Evolutionary conservation across 2,329 filamentous ascomycete genomes (phyloP), one percentile per base, ranked within the genome.

Genomic region (Exophiala xenobiotica): DNA sequence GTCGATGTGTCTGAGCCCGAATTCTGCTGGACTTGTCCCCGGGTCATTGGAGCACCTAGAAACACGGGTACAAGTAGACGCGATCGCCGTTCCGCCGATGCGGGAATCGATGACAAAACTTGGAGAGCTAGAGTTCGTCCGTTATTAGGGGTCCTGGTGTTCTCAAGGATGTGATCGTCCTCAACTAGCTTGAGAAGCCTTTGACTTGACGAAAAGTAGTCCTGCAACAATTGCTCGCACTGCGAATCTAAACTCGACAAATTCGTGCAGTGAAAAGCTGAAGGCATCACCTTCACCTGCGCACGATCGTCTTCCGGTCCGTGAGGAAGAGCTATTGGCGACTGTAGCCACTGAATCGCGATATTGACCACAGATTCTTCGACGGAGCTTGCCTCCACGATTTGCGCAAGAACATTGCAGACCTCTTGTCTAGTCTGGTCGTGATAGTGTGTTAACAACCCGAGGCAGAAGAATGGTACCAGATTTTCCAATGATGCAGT

Each of bases 361-460:
- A 92, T 74, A 2, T 81, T 77, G 1, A 85, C 82, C 29, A 96
- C 78, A 14, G 79, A 74, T 24, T 86, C 83, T 65, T 96, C 90
- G 18, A 88, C 90, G 31, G 74, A 70, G 58, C 86, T 85, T 18
- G 78, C 79, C 59, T 88, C 79, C 16, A 84, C 80, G 47, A 99
- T 83, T 45, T 85, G 78, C 63, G 89, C 87, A 63, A 99, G 72
- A 0, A 88, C 83, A 48, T 83, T 80, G 44, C 86, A 82, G 0
- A 88, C 81, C 62, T 95, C 89, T 54, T 95, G 88, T 88, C 92
- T 96, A 4, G 95, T 76, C 27, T 90, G 90, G 0, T 90, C 81
- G 58, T 96, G 77, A 60, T 87, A 88, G 42, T 95, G 83, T 0
- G 91, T 93, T 53, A 97, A 78, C 69, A 96, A 80, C 42, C 93